Percentiles rank a stretch among this genome's conserved stretches.
These are phyloP conservation scores for Mesembryanthemum crystallinum DNA, from an alignment of 148 eudicot genomes.

Conservation along the genomic window DNA sequence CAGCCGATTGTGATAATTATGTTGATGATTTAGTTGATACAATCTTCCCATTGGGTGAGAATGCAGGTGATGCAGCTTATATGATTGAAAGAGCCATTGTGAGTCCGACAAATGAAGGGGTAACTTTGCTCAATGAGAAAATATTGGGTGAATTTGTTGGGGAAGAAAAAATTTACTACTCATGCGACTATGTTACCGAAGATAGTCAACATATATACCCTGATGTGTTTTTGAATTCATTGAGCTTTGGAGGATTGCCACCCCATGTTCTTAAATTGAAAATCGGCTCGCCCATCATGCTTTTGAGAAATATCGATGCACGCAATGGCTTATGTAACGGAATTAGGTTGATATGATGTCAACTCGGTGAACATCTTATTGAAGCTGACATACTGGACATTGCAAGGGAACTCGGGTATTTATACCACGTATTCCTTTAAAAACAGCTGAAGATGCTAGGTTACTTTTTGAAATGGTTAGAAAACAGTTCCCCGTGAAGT, in stretches of 20 bases:
- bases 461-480: neutral
- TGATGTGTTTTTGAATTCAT: neutral
- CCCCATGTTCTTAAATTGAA: neutral
- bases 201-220: neutral
- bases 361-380: neutral
- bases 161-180: neutral
- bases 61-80: neutral
- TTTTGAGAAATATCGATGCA: neutral
- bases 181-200: neutral
- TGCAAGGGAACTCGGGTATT: neutral
- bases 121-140: neutral
- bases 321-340: neutral
- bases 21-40: neutral
- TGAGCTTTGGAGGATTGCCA: neutral
- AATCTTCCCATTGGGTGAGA: neutral
- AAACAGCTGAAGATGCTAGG: neutral
- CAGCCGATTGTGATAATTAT: neutral
- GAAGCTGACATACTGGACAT: neutral
- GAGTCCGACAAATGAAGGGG: neutral
- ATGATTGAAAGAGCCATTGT: neutral
- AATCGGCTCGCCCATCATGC: neutral
- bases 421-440: neutral
- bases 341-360: neutral
- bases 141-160: neutral
- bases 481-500: neutral